Base-by-base conservation (phyloP, 1,139 yeast genomes). In the Kurtzmaniella quercitrusa region DNA sequence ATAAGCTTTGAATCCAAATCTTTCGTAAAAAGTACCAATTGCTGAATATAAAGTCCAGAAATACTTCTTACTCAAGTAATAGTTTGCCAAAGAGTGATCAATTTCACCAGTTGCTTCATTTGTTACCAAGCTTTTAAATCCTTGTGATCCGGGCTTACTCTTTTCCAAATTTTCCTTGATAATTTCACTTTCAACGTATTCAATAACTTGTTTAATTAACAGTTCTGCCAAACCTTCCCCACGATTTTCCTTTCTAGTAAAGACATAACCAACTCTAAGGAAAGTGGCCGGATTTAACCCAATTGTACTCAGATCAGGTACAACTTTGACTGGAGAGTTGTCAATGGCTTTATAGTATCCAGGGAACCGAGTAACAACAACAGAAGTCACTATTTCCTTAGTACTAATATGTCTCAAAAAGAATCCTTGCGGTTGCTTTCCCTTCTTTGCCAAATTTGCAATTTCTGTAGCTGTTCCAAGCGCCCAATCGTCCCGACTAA, bases 41-140 rank as follows among this genome's bases (percentile, higher is more conserved):
- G 62, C 68, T 3, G 76, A 69, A 49, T 69, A 67, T 43, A 70
- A 57, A 17, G 52, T 50, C 76, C 74, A 69, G 42, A 68, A 58
- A 47, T 66, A 69, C 45, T 66, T 54, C 45, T 68, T 66, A 30
- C 66, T 51, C 49, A 71, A 58, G 44, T 66, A 65, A 43, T 69
- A 63, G 44, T 58, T 55, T 21, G 71, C 73, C 54, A 70, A 57
- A 11, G 49, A 50, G 5, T 38, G 32, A 47, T 70, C 75, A 6
- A 68, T 45, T n/a, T 45, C 37, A 1, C 71, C 70, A 33, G 56
- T 52, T 14, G 56, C 48, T 12, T 42, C 44, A 17, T 33, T 17
- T 12, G 50, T 50, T 3, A 66, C 70, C 71, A 67, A 61, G 42
- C 52, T 56, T 42, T 54, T 56, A 50, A 69, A 68, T 39, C 57